Evolutionary conservation across 345 rosid species (phyloP).

Genomic region (Sonneratia alba): DNA sequence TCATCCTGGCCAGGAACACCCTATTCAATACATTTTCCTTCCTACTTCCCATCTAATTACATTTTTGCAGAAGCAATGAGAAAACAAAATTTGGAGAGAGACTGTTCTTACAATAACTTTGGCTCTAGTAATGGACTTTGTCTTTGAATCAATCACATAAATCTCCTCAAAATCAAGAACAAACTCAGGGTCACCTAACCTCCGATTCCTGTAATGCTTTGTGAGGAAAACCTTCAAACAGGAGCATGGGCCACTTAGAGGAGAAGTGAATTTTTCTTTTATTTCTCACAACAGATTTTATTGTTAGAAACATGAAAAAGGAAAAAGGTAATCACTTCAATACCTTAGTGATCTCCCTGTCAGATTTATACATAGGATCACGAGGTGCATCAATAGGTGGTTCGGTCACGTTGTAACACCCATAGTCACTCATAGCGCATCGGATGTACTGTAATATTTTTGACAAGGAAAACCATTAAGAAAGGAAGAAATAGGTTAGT

Average conservation of each 20-base stretch:
- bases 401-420: conserved; percentile 75
- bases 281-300: background rate
- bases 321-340: conserved; percentile 1
- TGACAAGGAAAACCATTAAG: background rate
- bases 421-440: conserved; percentile 75
- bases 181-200: conserved; percentile 73
- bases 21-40: background rate
- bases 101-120: conserved; percentile 59
- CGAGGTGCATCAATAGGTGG: conserved; percentile 90
- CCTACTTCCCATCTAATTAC: background rate
- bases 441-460: conserved; percentile 61
- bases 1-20: background rate
- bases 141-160: conserved; percentile 74
- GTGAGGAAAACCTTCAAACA: conserved; percentile 68
- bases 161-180: conserved; percentile 92
- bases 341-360: conserved; percentile 76
- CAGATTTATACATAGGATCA: conserved; percentile 78
- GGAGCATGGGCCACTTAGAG: background rate
- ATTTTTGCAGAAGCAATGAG: background rate
- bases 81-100: background rate
- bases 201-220: conserved; percentile 74
- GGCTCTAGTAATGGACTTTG: conserved; percentile 89
- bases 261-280: background rate
- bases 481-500: background rate
- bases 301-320: background rate